phyloP scores from a whole-genome alignment of 1,284 basidiomycete genomes.

The Irpex sp. region DNA sequence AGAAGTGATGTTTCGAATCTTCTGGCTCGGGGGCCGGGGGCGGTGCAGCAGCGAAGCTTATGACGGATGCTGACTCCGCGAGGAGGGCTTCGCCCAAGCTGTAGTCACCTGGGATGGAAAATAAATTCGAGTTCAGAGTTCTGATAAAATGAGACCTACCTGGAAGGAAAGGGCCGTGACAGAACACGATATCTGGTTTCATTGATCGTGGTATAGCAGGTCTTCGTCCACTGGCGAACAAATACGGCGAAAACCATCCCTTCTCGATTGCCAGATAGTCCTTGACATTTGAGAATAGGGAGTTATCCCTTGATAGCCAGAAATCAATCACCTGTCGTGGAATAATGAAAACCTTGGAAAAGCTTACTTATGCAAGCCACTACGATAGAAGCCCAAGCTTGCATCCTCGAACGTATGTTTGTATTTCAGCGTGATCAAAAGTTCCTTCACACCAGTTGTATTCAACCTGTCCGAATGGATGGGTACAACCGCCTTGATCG shows the following conservation, averaged over 20 bases:
- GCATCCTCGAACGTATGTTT: constrained; percentile 59
- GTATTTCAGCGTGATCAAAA: constrained; percentile 59
- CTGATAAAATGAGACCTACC: constrained; percentile 30
- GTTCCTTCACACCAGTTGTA: constrained; percentile 54
- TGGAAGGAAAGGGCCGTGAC: constrained; percentile 58
- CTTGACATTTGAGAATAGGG: constrained; percentile 57
- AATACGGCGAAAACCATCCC: constrained; percentile 65
- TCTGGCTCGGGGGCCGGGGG: constrained; percentile 17
- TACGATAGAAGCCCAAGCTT: constrained; percentile 56
- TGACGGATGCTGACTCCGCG: constrained; percentile 47
- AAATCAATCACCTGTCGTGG: too few species aligned
- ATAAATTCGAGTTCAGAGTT: constrained; percentile 1
- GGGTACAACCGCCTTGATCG: constrained; percentile 46
- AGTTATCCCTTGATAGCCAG: constrained; percentile 37
- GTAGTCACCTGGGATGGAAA: constrained; percentile 45
- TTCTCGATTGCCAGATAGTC: constrained; percentile 62
- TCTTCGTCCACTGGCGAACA: constrained; percentile 57
- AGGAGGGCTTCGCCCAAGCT: constrained; percentile 55
- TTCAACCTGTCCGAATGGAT: constrained; percentile 49
- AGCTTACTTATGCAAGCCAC: constrained; percentile 51
- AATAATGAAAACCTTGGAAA: constrained; percentile 3
- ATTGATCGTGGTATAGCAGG: constrained; percentile 59
- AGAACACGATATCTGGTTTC: constrained; percentile 66
- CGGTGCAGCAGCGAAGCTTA: constrained; percentile 40
- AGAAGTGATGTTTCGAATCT: constrained; percentile 6